phyloP scores from a whole-genome alignment of 2,329 filamentous ascomycete genomes.

The Colletotrichum gigasporum region DNA sequence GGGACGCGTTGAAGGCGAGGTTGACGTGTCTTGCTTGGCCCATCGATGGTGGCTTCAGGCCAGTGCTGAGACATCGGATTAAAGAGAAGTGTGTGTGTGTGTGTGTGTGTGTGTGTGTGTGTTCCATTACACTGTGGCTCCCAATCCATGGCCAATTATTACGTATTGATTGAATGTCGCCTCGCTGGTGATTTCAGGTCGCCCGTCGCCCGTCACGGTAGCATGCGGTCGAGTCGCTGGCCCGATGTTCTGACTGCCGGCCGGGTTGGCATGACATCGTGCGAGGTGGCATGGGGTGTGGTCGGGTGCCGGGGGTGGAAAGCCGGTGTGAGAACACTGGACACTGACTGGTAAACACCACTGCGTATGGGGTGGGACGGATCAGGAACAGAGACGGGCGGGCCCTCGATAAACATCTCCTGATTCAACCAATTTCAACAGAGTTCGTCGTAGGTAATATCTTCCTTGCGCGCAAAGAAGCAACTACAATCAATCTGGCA shows the following conservation, averaged over 20 bases:
- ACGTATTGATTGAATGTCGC: background rate
- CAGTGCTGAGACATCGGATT: background rate
- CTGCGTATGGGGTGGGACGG: too few relatives aligned
- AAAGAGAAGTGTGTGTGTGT: too few relatives aligned
- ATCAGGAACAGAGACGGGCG: background rate
- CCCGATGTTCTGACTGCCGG: slow-evolving; percentile 3
- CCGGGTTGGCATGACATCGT: slow-evolving; percentile 13
- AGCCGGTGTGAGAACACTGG: too few relatives aligned
- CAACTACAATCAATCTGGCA: too few relatives aligned
- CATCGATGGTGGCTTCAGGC: too few relatives aligned
- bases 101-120: too few relatives aligned
- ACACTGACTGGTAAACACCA: too few relatives aligned
- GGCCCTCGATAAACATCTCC: background rate
- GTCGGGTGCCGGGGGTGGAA: too few relatives aligned
- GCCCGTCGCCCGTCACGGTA: background rate
- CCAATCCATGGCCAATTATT: background rate
- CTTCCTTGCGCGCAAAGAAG: too few relatives aligned
- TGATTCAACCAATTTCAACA: slow-evolving; percentile 11
- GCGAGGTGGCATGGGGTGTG: background rate
- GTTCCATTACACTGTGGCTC: background rate
- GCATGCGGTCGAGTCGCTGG: background rate
- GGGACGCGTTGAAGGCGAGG: slow-evolving; percentile 15
- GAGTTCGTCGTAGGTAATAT: background rate
- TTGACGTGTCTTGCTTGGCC: too few relatives aligned
- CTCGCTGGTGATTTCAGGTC: background rate